Evolutionary conservation across 2,329 filamentous ascomycete genomes (phyloP).

Genomic region (Fusarium sp.): DNA sequence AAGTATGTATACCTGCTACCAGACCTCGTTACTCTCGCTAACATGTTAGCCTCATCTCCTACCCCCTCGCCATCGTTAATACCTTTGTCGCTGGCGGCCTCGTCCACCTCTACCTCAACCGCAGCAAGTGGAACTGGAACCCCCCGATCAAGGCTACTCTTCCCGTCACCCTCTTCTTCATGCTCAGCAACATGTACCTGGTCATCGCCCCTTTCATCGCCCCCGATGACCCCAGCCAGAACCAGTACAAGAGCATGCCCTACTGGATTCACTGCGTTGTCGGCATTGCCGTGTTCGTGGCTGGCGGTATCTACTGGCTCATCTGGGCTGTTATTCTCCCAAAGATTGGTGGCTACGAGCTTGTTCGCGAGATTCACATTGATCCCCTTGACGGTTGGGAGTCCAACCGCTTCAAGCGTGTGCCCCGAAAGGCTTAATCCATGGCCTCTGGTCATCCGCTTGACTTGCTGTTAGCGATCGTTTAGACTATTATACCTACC

Average conservation of each 20-base stretch:
- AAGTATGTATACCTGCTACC: slow-evolving; percentile 54
- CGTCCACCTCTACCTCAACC: slow-evolving; percentile 64
- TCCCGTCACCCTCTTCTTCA: slow-evolving; percentile 67
- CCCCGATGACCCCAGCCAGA: slow-evolving; percentile 59
- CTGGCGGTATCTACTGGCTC: slow-evolving; percentile 66
- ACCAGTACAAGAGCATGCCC: slow-evolving; percentile 63
- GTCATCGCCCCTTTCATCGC: slow-evolving; percentile 69
- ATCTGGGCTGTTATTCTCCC: slow-evolving; percentile 65
- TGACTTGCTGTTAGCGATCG: slow-evolving; percentile 6
- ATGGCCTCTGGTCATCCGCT: background rate
- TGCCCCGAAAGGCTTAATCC: slow-evolving; percentile 47
- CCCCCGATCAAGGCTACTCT: slow-evolving; percentile 66
- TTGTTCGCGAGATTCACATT: slow-evolving; percentile 65
- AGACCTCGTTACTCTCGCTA: background rate
- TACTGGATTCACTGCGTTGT: slow-evolving; percentile 70
- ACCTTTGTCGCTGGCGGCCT: slow-evolving; percentile 64
- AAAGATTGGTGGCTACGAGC: slow-evolving; percentile 63
- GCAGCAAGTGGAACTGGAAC: slow-evolving; percentile 60
- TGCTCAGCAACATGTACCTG: slow-evolving; percentile 70
- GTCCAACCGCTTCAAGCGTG: slow-evolving; percentile 62
- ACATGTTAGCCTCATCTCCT: slow-evolving; percentile 66
- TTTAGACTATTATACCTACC: slow-evolving; percentile 25
- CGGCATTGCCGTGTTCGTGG: slow-evolving; percentile 63
- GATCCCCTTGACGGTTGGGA: slow-evolving; percentile 73
- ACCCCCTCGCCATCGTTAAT: slow-evolving; percentile 70